Evolutionary conservation across 2,329 filamentous ascomycete genomes (phyloP), one percentile per base, ranked within the genome.

Genomic region (Coniochaeta sp.): DNA sequence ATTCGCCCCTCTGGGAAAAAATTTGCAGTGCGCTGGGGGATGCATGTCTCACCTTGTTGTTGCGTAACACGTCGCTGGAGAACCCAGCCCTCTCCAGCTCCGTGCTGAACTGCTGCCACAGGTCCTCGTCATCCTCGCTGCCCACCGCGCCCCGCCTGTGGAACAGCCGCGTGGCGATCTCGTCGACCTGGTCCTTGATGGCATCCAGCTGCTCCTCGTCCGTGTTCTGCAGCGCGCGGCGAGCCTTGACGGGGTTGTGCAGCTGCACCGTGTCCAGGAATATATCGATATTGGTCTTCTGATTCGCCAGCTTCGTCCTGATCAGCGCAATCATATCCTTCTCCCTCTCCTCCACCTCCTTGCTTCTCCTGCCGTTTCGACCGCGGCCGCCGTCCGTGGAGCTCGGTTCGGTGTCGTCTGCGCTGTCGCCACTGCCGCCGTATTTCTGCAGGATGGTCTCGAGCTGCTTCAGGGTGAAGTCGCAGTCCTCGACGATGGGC

Each of bases 181-280:
- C 71, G 65, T 88, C 84, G 34, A 87, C 80, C 66, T 86, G 84
- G 67, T 84, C 80, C 69, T 85, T 81, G 67, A 87, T 85, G 8
- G 69, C 68, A 60, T 86, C 80, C 36, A 85, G 71, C 26, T 77
- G 72, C 19, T 73, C 69, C 50, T 70, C 74, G 54, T 74, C 73
- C n/a, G 72, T 70, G 40, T 75, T 67, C 7, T 65, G 61, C 52
- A 65, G 58, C 12, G 69, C 70, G 57, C 66, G 66, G 61, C 72
- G 63, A 65, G 74, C 67, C 63, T 76, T 79, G 19, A 73, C 72
- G 0, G 76, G 75, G 60, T 79, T 77, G 60, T 81, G 77, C 50
- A 84, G 67, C 67, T 86, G 82, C 19, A 87, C 76, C 0, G 79
- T 81, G 65, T 86, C 80, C 19, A 87, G 75, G 62, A 87, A 84